Evolutionary conservation across 2,329 filamentous ascomycete genomes (phyloP), one percentile per base, ranked within the genome.

Genomic region (Diplocarpon mali): DNA sequence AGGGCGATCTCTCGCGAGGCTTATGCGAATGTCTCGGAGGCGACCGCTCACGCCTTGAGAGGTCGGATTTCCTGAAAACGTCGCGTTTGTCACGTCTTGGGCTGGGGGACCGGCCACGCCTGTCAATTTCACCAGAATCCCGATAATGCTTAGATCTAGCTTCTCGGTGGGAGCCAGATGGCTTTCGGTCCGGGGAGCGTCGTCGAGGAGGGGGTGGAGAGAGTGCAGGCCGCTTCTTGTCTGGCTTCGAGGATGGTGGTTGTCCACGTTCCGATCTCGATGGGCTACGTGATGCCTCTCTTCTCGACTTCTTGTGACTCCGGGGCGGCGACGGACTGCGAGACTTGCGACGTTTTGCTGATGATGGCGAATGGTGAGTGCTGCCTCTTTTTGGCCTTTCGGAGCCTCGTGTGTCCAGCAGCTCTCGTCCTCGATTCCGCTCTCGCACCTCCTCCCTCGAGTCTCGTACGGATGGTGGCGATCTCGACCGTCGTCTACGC

Each of bases 321-420:
- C 60, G 58, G 40, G 48, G 38, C 29, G 54, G 56, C 15, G 61
- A 62, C 34, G 57, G 56, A 36, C 60, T 62, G 42, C 60, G 55
- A 49, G 50, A 60, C 51, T 59, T 61, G 32, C 60, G 56, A 40
- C 61, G 58, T 53, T 62, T 62, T 30, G 42, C 50, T 44, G 56
- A 56, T 45, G 59, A 58, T 47, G 58, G 58, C 15, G 59, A 61
- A 24, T 57, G 56, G 35, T 56, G 50, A 10, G 48, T 49, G 29
- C 41, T 55, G 44, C 48, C 55, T 36, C 57, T 54, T 53, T 54
- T 62, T 46, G 50, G 48, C 47, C 53, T 59, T 38, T 59, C 59
- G 17, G 60, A 57, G 47, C 58, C 57, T 58, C 58, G 58, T 42
- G 58, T 55, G 46, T 63, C 61, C 30, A 62, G 46, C 44, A 63